These are phyloP conservation scores for Glaciozyma antarctica DNA, from an alignment of 768 basidiomycete genomes.

Conservation along the genomic window DNA sequence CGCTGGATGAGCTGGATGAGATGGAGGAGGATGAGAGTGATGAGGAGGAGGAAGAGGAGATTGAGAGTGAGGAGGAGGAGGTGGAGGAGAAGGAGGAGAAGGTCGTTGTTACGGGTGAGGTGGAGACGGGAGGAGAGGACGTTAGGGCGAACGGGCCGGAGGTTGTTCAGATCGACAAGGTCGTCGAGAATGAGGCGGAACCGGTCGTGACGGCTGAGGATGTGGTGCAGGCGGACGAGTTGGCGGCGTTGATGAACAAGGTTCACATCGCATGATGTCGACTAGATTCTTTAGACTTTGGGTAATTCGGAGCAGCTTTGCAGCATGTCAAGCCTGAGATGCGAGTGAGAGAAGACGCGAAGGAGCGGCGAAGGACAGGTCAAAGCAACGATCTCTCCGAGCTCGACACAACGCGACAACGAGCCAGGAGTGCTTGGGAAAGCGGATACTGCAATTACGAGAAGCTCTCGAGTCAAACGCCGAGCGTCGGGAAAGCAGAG, in stretches of 20 bases:
- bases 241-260: conserved; percentile 60
- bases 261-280: conserved; percentile 38
- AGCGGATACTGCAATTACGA: too few species aligned
- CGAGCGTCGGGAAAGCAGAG: too few species aligned
- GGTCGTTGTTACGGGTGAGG: conserved; percentile 42
- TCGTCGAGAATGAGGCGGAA: conserved; percentile 35
- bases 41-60: conserved; percentile 55
- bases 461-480: too few species aligned
- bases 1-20: conserved; percentile 54
- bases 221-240: conserved; percentile 40
- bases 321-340: too few species aligned
- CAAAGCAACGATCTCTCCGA: too few species aligned
- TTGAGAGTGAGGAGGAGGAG: conserved; percentile 44
- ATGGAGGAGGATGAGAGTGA: conserved; percentile 47
- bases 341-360: too few species aligned
- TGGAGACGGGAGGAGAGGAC: conserved; percentile 54
- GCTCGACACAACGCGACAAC: too few species aligned
- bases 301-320: too few species aligned
- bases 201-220: conserved; percentile 3
- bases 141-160: conserved; percentile 46
- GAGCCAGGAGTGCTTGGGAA: too few species aligned
- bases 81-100: conserved; percentile 26
- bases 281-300: not conserved
- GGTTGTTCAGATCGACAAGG: conserved; percentile 29
- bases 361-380: too few species aligned